Evolutionary conservation across 768 basidiomycete species (phyloP).

Genomic region (Filobasidium floriforme): DNA sequence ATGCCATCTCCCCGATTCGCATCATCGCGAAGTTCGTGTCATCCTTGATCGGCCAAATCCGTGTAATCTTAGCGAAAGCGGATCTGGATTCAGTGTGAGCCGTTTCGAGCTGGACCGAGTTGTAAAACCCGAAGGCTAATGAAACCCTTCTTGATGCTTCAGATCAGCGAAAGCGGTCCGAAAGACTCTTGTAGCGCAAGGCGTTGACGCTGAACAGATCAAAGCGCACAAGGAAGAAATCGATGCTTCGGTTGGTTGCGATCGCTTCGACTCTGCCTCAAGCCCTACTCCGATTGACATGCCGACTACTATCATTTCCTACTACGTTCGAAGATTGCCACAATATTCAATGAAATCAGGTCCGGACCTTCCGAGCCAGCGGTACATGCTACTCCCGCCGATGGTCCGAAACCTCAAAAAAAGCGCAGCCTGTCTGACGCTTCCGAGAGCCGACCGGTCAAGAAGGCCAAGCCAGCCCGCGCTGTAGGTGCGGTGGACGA

Average conservation of each 20-base stretch:
- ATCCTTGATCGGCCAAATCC: constrained; percentile 18
- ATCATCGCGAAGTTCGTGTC: background rate
- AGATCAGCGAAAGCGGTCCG: constrained; percentile 72
- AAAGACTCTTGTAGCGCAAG: constrained; percentile 53
- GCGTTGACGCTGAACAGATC: constrained; percentile 52
- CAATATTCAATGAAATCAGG: constrained; percentile 39
- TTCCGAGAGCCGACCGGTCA: background rate
- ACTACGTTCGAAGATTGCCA: constrained; percentile 46
- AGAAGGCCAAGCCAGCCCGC: background rate
- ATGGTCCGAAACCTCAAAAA: background rate
- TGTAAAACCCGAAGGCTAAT: background rate
- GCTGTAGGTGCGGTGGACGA: constrained; percentile 43
- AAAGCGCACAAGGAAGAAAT: constrained; percentile 63
- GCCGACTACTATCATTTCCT: constrained; percentile 42
- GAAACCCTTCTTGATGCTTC: background rate
- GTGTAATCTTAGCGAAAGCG: constrained; percentile 25
- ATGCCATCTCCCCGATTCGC: too few relatives aligned
- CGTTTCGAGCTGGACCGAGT: background rate
- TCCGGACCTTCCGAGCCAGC: background rate
- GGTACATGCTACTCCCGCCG: background rate
- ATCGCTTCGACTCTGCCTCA: background rate
- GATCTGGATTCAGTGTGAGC: constrained; percentile 21
- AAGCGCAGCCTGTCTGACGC: background rate
- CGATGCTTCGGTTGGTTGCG: constrained; percentile 64
- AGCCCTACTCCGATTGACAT: background rate